Evolutionary conservation across 345 rosid species (phyloP), one percentile per base, ranked within the genome.

Genomic region (Boechera divaricarpa): DNA sequence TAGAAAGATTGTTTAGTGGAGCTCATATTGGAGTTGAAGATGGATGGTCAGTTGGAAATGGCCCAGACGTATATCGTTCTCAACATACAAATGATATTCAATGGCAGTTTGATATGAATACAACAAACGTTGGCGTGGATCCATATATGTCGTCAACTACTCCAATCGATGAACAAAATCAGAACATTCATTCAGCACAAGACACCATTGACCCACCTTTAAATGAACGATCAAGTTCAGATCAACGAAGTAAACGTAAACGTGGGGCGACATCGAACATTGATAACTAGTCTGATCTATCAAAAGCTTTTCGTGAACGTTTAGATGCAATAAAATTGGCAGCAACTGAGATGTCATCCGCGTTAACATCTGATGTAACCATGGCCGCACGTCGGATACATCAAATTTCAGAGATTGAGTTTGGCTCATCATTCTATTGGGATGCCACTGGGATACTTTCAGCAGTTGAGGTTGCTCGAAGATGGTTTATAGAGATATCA

Each of bases 31-130:
- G 45, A 12, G 45, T 48, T 18, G 9, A 70, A 70, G 65, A 70
- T 33, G 66, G 56, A 29, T 70, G 65, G 66, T 6, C 10, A 0
- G 56, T n/a, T 31, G 65, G 55, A 2, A 56, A 44, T 70, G 74
- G 55, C 16, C 64, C 2, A 1, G 55, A 56, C 32, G 42, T 70
- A 10, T 70, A 70, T 70, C 55, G 9, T 45, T 57, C 35, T 15
- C 65, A 31, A 18, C 42, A 58, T 58, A 55, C 18, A 44, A 10
- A 70, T 21, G 66, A 57, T 0, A 2, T 2, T 11, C 33, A 0
- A 18, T 1, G 6, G 0, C 4, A 12, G 12, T 45, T 64, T 29
- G 53, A 64, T 45, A 26, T 45, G 4, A 64, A 44, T 2, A 29
- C 38, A 28, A 0, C 55, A 45, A 10, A 10, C 8, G 2, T 8